These are phyloP conservation scores for Chondrostereum purpureum DNA, from an alignment of 1,284 basidiomycete species.

Conservation along the genomic window DNA sequence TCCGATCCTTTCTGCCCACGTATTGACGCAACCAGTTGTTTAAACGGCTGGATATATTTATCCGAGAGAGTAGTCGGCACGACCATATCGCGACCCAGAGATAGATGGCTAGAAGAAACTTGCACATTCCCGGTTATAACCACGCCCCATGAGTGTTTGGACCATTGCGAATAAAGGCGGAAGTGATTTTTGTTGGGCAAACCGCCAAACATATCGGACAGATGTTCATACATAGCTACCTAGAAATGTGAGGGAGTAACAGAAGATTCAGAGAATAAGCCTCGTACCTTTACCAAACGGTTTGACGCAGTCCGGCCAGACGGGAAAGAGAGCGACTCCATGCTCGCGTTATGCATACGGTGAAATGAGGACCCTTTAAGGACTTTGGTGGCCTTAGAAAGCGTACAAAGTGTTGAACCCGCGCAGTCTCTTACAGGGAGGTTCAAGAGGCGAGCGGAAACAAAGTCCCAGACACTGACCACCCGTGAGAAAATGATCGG, in stretches of 20 bases:
- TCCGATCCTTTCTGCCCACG: conserved; percentile 25
- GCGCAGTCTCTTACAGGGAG: no score
- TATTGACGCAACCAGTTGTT: conserved; percentile 42
- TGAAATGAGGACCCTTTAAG: no score
- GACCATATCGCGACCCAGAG: conserved; percentile 76
- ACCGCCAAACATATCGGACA: conserved; percentile 64
- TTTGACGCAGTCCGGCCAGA: conserved; percentile 14
- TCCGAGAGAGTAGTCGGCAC: conserved; percentile 44
- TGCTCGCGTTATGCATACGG: no score
- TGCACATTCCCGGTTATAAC: conserved; percentile 88
- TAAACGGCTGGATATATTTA: conserved; percentile 44
- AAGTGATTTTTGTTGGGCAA: conserved; percentile 63
- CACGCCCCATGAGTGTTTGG: conserved; percentile 77
- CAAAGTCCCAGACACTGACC: no score
- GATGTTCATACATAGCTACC: conserved; percentile 84
- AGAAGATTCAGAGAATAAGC: conserved; percentile 5
- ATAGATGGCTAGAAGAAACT: conserved; percentile 65
- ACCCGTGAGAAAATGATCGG: no score
- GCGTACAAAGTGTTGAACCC: no score
- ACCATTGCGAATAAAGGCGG: conserved; percentile 75
- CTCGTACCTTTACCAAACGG: conserved; percentile 16
- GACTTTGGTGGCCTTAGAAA: no score
- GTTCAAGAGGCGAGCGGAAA: no score
- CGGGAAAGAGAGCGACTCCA: conserved; percentile 3
- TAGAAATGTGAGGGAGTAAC: conserved; percentile 33